These are phyloP conservation scores for Leucosporidium yakuticum DNA, from an alignment of 768 basidiomycete species.

Conservation along the genomic window DNA sequence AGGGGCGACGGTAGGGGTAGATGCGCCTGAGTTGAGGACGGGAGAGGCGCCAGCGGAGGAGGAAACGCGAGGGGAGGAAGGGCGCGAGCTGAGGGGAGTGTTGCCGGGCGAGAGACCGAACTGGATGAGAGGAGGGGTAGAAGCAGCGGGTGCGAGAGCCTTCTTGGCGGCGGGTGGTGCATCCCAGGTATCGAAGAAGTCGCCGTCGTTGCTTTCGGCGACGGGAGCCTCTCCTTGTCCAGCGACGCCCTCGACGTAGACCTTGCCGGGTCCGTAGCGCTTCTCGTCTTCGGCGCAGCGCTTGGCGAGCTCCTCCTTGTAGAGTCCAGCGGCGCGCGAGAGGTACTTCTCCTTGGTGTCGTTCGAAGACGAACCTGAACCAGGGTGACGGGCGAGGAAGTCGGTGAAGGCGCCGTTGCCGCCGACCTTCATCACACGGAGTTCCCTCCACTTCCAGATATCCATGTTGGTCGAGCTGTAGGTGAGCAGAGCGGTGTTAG, in stretches of 20 bases:
- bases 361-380: conserved; percentile 52
- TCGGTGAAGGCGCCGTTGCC: conserved; percentile 81
- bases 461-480: conserved; percentile 91
- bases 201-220: conserved; percentile 56
- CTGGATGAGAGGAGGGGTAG: conserved; percentile 41
- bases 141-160: conserved; percentile 41
- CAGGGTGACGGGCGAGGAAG: conserved; percentile 76
- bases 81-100: conserved; percentile 30
- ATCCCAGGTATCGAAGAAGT: conserved; percentile 97
- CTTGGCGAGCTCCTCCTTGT: conserved; percentile 82
- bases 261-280: conserved; percentile 27
- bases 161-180: conserved; percentile 55
- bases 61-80: conserved; percentile 7
- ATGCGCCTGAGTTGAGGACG: conserved; percentile 5
- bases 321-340: conserved; percentile 71
- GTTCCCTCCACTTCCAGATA: conserved; percentile 80
- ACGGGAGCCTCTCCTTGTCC: not conserved
- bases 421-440: conserved; percentile 93
- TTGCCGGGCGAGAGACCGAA: conserved; percentile 43
- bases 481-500: conserved; percentile 37
- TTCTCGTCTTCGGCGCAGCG: conserved; percentile 67
- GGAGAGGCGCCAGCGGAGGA: conserved; percentile 10
- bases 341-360: conserved; percentile 89
- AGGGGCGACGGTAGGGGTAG: conserved; percentile 15
- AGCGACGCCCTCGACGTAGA: conserved; percentile 24